A percentile compares a stretch with the other conserved stretches of the same genome.
phyloP scores from a whole-genome alignment of 192 early-diverging fungal genomes.

The Mortierella antarctica region DNA sequence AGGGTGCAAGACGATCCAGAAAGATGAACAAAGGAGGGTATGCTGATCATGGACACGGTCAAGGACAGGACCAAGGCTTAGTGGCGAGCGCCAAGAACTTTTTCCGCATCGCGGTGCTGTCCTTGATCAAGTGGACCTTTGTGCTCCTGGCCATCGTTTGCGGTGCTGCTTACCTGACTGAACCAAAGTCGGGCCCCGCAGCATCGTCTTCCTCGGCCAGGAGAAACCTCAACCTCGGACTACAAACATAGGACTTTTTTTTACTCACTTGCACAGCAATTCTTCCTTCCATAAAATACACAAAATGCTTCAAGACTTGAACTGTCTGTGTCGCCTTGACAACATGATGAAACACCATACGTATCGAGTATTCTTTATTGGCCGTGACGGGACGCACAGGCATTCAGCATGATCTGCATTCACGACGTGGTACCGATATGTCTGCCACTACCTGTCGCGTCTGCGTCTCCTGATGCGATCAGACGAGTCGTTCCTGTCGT shows the following conservation, averaged over 20 bases:
- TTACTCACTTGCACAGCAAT: neutral
- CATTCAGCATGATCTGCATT: no score
- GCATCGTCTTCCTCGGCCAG: neutral
- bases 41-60: neutral
- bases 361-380: no score
- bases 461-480: no score
- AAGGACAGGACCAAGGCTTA: neutral
- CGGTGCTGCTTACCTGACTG: conserved; percentile 41
- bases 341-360: no score
- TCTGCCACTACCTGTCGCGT: no score
- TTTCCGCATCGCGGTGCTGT: conserved; percentile 17
- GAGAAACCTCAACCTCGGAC: neutral
- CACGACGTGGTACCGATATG: no score
- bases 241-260: conserved; percentile 1
- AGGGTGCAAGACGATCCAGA: neutral
- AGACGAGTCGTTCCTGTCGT: no score
- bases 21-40: conserved; percentile 12
- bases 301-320: no score
- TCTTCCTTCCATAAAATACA: neutral
- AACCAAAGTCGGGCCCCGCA: conserved; percentile 18
- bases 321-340: no score
- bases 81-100: conserved; percentile 4
- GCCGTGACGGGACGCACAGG: no score
- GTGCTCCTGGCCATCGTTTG: conserved; percentile 29
- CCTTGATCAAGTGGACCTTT: conserved; percentile 41